Evolutionary conservation across 257 asterid genomes (phyloP), one percentile per base, ranked within the genome.

Genomic region (Perilla frutescens): DNA sequence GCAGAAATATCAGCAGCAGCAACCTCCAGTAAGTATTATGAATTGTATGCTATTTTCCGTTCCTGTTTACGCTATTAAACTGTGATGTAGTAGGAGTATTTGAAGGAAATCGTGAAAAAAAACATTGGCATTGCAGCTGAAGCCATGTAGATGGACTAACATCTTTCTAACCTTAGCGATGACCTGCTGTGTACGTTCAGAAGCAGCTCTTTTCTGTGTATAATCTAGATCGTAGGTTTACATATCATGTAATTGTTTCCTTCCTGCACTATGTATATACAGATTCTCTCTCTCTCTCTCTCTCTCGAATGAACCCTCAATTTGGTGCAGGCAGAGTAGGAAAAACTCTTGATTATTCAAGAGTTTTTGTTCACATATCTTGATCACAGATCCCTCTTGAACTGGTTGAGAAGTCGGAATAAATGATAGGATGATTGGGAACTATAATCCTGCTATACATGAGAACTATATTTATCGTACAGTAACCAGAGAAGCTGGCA

Each of bases 401-500:
- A 44, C 72, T 26, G 9, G 26, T 14, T 53, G n/a, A n/a, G 2
- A 64, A 4, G 61, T 34, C 56, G 68, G 51, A 45, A 53, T 40
- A 68, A 66, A 14, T 45, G 51, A 15, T 39, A 7, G 5, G 8
- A 13, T 20, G 54, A 45, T 26, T 14, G 8, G 69, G 34, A 60
- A 48, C 69, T 58, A 53, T 56, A 60, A 70, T 53, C 53, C 77
- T 76, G 74, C 81, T 85, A 61, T 86, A 85, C 88, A 88, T 76
- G 31, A 54, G 7, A 47, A 71, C 83, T 74, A 76, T 14, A 72
- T 26, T 72, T 50, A 74, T 20, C 65, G 53, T 13, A 72, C 48
- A 65, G 56, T 72, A 54, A 72, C 70, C 66, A 39, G 53, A 32
- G 14, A 65, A 71, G 69, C 62, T 59, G 71, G 62, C 60, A 74